phyloP scores from a whole-genome alignment of 805 yeast species.

The Dipodascus albidus region DNA sequence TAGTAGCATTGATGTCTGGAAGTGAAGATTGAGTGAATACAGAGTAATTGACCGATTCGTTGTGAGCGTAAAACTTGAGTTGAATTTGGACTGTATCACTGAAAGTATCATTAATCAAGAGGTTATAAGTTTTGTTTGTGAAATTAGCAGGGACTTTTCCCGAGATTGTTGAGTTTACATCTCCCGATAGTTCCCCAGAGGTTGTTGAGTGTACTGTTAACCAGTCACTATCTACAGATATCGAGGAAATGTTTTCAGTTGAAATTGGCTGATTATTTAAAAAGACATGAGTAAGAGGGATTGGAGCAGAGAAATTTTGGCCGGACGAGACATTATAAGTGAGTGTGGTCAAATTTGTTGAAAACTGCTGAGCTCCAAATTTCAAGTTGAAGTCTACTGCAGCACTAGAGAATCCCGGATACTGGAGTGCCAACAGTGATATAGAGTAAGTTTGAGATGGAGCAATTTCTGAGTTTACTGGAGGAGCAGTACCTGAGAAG shows the following conservation, averaged over 20 bases:
- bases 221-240: constrained; percentile 43
- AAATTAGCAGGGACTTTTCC: constrained; percentile 56
- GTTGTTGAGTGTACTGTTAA: constrained; percentile 47
- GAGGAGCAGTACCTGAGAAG: constrained; percentile 82
- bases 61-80: constrained; percentile 14
- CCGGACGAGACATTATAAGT: constrained; percentile 60
- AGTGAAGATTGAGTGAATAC: constrained; percentile 34
- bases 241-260: constrained; percentile 41
- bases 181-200: too few relatives aligned
- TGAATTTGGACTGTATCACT: constrained; percentile 24
- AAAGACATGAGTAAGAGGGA: constrained; percentile 54
- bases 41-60: constrained; percentile 16
- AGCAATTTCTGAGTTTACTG: constrained; percentile 75
- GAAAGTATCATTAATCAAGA: constrained; percentile 31
- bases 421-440: constrained; percentile 69
- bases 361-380: constrained; percentile 81
- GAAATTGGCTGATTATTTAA: constrained; percentile 48
- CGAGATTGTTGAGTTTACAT: constrained; percentile 45
- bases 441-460: constrained; percentile 69
- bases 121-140: constrained; percentile 24
- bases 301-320: constrained; percentile 37
- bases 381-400: constrained; percentile 57
- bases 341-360: constrained; percentile 50
- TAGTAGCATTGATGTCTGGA: constrained; percentile 52
- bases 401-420: constrained; percentile 60